These are phyloP conservation scores for Vachellia collinsii DNA, from an alignment of 306 rosid species.

Conservation along the genomic window DNA sequence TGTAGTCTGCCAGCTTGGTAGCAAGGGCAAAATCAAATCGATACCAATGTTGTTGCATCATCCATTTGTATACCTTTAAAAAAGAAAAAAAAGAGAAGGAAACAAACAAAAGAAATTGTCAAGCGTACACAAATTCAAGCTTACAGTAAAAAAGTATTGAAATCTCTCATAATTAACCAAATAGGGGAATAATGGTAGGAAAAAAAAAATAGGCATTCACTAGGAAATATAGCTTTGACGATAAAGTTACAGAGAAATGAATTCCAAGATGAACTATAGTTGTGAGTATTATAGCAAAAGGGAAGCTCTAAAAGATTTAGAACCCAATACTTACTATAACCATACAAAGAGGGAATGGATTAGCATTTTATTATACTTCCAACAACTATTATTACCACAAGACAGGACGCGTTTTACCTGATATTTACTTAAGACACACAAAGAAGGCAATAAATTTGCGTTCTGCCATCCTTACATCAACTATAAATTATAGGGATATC, in stretches of 20 bases:
- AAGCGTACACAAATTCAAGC: conserved; percentile 22
- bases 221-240: conserved; percentile 14
- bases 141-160: conserved; percentile 7
- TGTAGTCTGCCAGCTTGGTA: conserved; percentile 85
- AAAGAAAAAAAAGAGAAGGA: neutral
- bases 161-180: conserved; percentile 20
- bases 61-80: conserved; percentile 90
- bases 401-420: neutral
- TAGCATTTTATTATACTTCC: conserved; percentile 3
- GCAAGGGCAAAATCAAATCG: conserved; percentile 85
- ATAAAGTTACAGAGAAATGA: neutral
- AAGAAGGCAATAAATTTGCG: neutral
- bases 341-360: neutral
- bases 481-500: neutral
- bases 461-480: neutral
- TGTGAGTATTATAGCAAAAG: neutral
- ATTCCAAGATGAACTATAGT: neutral
- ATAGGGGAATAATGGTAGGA: conserved; percentile 23
- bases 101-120: neutral
- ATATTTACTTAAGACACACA: neutral
- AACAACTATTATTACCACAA: neutral
- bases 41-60: conserved; percentile 86
- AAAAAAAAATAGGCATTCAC: conserved; percentile 14
- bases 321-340: conserved; percentile 1
- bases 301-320: conserved; percentile 18